Conservation (phyloP, 2,329 filamentous ascomycete species). For the Didymella glomerata region DNA sequence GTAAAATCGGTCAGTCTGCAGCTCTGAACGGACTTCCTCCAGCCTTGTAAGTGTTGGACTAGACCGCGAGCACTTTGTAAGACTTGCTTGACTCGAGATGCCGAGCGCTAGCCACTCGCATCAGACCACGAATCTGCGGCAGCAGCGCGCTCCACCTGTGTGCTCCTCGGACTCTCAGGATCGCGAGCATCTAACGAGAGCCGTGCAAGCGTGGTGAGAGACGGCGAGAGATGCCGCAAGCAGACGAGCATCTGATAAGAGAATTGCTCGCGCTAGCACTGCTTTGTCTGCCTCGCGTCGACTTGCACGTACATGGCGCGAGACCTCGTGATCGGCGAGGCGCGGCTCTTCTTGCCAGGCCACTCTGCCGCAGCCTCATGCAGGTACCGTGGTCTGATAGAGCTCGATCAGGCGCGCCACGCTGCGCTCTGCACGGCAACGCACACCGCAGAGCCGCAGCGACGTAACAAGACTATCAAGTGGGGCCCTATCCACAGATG, state of each 20-base stretch:
- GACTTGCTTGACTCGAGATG: slow-evolving; percentile 12
- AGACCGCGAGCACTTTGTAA: slow-evolving; percentile 22
- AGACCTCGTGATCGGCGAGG: slow-evolving; percentile 19
- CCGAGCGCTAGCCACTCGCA: slow-evolving; percentile 13
- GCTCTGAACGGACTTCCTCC: background rate
- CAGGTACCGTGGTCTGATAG: slow-evolving; percentile 14
- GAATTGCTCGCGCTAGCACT: background rate
- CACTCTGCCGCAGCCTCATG: slow-evolving; percentile 3
- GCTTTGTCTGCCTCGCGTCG: slow-evolving; percentile 11
- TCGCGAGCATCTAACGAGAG: background rate
- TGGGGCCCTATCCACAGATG: slow-evolving; percentile 3
- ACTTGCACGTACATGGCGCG: slow-evolving; percentile 20
- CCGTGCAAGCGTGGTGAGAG: slow-evolving; percentile 6
- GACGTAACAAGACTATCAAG: background rate
- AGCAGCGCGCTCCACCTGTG: slow-evolving; percentile 12
- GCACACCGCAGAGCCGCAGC: slow-evolving; percentile 18
- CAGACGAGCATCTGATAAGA: slow-evolving; percentile 14
- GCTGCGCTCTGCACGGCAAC: slow-evolving; percentile 2
- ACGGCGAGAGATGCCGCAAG: slow-evolving; percentile 13
- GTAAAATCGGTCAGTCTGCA: background rate
- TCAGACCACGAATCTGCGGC: slow-evolving; percentile 4
- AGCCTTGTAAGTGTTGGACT: slow-evolving; percentile 14
- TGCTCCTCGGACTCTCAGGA: background rate
- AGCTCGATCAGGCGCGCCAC: background rate
- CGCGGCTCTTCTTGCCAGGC: slow-evolving; percentile 12